Conservation (phyloP, 352 stramenopile genomes). For the Blastocystis sp. region DNA sequence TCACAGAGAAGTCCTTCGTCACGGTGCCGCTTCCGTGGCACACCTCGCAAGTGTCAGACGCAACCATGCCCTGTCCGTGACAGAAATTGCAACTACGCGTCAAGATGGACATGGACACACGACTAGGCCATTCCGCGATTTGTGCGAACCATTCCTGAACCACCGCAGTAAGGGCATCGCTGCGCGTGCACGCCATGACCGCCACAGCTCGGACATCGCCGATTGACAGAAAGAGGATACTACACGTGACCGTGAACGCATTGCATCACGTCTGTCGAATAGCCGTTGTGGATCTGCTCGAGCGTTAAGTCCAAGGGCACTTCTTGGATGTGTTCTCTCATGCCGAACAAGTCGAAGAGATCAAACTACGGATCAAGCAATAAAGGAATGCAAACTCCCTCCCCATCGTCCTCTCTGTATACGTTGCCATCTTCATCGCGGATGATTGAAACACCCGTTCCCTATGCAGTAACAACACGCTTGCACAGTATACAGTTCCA, state of each 20-base stretch:
- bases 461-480: background rate
- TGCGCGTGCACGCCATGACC: slow-evolving; percentile 18
- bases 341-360: slow-evolving; percentile 45
- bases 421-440: background rate
- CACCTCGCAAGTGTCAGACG: background rate
- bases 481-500: background rate
- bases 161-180: slow-evolving; percentile 27
- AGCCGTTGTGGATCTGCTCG: slow-evolving; percentile 48
- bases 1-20: background rate
- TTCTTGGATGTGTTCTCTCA: slow-evolving; percentile 11
- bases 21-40: slow-evolving; percentile 45
- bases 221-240: slow-evolving; percentile 4
- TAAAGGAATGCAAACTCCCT: background rate
- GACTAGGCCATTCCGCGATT: slow-evolving; percentile 21
- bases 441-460: background rate
- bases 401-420: slow-evolving; percentile 7
- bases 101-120: background rate
- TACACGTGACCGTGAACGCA: background rate
- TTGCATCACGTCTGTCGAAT: background rate
- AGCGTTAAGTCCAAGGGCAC: slow-evolving; percentile 1
- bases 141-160: slow-evolving; percentile 18
- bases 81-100: slow-evolving; percentile 9
- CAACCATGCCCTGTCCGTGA: slow-evolving; percentile 1
- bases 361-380: slow-evolving; percentile 16
- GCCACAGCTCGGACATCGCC: slow-evolving; percentile 8